A percentile compares a stretch with the other conserved stretches of the same genome.
Evolutionary conservation across 345 rosid genomes (phyloP).

Genomic region (Eucalyptus victrix): DNA sequence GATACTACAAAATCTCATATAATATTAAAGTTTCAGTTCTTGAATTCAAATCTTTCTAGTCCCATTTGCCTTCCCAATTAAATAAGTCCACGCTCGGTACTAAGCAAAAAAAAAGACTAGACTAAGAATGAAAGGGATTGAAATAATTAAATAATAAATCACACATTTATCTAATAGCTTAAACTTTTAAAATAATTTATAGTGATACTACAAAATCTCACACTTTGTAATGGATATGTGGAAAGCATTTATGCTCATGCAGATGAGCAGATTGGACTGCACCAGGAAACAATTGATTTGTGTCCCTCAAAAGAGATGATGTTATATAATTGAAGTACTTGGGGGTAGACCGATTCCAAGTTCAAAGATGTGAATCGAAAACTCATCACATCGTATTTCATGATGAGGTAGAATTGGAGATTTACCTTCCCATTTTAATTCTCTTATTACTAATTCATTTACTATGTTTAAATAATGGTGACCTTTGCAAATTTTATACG

Average conservation of each 20-base stretch:
- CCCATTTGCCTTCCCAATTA: accelerated
- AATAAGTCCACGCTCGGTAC: accelerated
- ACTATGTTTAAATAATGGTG: not conserved
- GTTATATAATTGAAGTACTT: not conserved
- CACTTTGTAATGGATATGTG: not conserved
- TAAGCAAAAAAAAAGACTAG: too few species aligned
- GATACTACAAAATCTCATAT: too few species aligned
- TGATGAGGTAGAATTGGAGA: not conserved
- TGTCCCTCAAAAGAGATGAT: not conserved
- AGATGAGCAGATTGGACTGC: not conserved
- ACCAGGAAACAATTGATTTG: accelerated
- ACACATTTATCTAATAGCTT: accelerated
- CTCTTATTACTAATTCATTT: not conserved
- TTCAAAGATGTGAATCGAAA: not conserved
- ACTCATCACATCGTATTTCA: not conserved
- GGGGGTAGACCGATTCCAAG: not conserved
- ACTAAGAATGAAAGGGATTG: too few species aligned
- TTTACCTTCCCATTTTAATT: not conserved
- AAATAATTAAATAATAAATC: too few species aligned
- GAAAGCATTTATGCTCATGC: accelerated
- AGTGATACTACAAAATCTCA: too few species aligned
- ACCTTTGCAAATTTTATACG: not conserved
- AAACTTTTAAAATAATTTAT: too few species aligned
- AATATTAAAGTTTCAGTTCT: too few species aligned
- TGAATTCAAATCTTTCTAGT: accelerated